Conservation (phyloP, 169 alveolate species). For the Plasmodium yoelii region DNA sequence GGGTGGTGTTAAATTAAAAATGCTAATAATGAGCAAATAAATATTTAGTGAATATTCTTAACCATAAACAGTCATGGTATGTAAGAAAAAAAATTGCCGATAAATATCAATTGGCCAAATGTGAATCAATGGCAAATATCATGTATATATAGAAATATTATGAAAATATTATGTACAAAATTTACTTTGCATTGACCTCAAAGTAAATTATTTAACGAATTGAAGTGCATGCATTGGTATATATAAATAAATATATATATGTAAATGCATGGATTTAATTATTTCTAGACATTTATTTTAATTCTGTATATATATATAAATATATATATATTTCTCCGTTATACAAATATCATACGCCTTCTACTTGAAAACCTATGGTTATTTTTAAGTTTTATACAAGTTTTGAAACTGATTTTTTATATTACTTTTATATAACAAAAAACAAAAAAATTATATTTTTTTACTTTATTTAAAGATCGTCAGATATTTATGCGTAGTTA, state of each 20-base stretch:
- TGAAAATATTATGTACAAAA: too few relatives aligned
- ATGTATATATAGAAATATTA: too few relatives aligned
- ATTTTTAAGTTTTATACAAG: neutral
- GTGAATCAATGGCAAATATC: too few relatives aligned
- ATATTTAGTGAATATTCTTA: too few relatives aligned
- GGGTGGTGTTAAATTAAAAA: too few relatives aligned
- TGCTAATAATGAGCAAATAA: too few relatives aligned
- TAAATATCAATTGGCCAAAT: too few relatives aligned
- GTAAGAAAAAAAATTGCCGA: too few relatives aligned
- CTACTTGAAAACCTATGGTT: too few relatives aligned
- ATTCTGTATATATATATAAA: neutral
- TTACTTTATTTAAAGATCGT: neutral
- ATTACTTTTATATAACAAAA: neutral
- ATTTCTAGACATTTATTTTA: neutral
- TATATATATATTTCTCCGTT: neutral
- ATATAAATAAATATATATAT: conserved; percentile 16
- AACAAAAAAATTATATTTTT: neutral
- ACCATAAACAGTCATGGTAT: too few relatives aligned
- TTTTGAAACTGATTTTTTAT: neutral
- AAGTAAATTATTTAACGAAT: too few relatives aligned
- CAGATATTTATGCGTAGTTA: neutral
- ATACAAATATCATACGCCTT: neutral
- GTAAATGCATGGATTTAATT: neutral
- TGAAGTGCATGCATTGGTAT: neutral
- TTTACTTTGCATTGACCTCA: too few relatives aligned